These are phyloP conservation scores for Eutypella sp. DNA, from an alignment of 2,329 filamentous ascomycete genomes.

Conservation along the genomic window DNA sequence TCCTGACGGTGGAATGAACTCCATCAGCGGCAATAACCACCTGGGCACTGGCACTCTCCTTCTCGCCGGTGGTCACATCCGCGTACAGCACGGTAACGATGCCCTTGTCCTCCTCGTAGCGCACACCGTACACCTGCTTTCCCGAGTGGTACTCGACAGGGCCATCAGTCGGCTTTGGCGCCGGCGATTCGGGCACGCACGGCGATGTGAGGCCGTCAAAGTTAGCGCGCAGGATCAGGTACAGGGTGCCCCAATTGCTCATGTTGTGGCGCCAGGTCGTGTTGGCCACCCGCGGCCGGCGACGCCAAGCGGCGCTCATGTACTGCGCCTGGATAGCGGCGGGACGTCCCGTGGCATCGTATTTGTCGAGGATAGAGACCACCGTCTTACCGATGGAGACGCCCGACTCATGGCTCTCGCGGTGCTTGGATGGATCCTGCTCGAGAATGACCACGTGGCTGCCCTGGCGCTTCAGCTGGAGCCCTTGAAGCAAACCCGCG, in stretches of 20 bases:
- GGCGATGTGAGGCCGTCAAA: constrained; percentile 30
- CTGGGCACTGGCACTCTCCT: constrained; percentile 29
- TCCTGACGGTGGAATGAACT: constrained; percentile 23
- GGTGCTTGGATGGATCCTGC: constrained; percentile 28
- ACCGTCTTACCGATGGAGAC: constrained; percentile 30
- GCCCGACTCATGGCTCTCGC: constrained; percentile 32
- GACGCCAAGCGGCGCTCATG: constrained; percentile 10
- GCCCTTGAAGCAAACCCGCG: constrained; percentile 26
- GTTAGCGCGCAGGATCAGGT: constrained; percentile 33
- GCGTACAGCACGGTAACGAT: constrained; percentile 13
- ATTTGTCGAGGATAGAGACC: constrained; percentile 27
- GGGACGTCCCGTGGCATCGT: constrained; percentile 25
- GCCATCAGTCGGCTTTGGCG: constrained; percentile 12
- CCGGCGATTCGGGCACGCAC: constrained; percentile 16
- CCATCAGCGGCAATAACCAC: constrained; percentile 28
- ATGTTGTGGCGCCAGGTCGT: constrained; percentile 23
- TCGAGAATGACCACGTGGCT: constrained; percentile 33
- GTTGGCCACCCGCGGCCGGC: constrained; percentile 3
- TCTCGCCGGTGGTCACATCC: constrained; percentile 16
- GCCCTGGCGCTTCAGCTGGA: constrained; percentile 29
- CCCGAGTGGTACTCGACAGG: constrained; percentile 16
- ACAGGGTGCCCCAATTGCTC: constrained; percentile 37
- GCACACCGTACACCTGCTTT: constrained; percentile 13
- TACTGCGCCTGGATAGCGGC: constrained; percentile 4
- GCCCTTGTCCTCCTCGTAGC: constrained; percentile 5